Conservation (phyloP, 768 basidiomycete genomes). For the Amylocystis lapponica region DNA sequence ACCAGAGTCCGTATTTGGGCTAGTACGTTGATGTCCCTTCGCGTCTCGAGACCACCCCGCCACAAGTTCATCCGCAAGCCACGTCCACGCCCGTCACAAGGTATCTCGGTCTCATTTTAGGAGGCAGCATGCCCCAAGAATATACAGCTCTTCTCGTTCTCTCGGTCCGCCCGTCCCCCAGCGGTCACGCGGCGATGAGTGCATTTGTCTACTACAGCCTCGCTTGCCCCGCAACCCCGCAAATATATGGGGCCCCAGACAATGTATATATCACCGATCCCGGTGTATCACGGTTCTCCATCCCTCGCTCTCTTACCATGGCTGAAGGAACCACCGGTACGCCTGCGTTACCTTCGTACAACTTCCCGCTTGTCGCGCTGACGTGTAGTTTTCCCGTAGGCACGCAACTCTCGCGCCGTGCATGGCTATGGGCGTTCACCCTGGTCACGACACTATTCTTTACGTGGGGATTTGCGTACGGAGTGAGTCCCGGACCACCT, state of each 20-base stretch:
- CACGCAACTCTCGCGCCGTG: conserved; percentile 37
- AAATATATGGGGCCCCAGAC: conserved; percentile 9
- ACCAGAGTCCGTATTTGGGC: too few species aligned
- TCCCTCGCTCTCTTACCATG: conserved; percentile 23
- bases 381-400: conserved; percentile 21
- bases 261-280: conserved; percentile 10
- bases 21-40: too few species aligned
- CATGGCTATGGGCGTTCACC: conserved; percentile 54
- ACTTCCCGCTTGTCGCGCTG: background rate
- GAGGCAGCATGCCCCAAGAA: too few species aligned
- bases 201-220: too few species aligned
- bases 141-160: too few species aligned
- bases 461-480: conserved; percentile 71
- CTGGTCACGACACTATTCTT: conserved; percentile 76
- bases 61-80: too few species aligned
- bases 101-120: too few species aligned
- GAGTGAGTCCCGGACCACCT: conserved; percentile 33
- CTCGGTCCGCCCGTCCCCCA: too few species aligned
- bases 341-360: background rate
- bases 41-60: too few species aligned
- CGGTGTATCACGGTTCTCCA: conserved; percentile 7
- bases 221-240: too few species aligned
- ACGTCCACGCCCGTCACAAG: too few species aligned
- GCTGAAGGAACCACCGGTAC: conserved; percentile 37
- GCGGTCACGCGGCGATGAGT: too few species aligned